phyloP scores from a whole-genome alignment of 23 red algal species.

The Gracilaria caudata region DNA sequence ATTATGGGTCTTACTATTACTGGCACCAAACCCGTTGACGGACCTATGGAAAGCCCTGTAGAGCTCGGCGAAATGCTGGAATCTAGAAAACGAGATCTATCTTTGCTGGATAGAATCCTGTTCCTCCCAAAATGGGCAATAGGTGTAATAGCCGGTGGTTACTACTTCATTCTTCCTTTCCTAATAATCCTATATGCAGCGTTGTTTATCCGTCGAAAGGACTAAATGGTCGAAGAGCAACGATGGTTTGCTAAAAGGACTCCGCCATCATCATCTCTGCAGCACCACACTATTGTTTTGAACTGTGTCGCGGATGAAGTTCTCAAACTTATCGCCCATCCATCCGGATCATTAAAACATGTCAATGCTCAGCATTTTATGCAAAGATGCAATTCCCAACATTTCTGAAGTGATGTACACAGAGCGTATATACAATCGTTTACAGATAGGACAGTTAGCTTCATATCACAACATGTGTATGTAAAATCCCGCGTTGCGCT shows the following conservation, averaged over 20 bases:
- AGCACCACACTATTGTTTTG: neutral
- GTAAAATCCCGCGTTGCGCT: conserved; percentile 19
- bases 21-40: conserved; percentile 76
- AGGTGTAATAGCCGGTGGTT: conserved; percentile 86
- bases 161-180: conserved; percentile 97
- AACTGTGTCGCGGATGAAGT: neutral
- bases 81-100: conserved; percentile 55
- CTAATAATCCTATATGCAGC: conserved; percentile 94
- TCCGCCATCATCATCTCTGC: neutral
- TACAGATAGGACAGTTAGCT: neutral
- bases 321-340: neutral
- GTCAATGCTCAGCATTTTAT: neutral
- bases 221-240: neutral
- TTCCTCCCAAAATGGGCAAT: conserved; percentile 87
- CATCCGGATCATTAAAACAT: neutral
- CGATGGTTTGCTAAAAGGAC: neutral
- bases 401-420: no score
- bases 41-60: conserved; percentile 65
- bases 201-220: conserved; percentile 79
- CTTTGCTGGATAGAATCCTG: conserved; percentile 67
- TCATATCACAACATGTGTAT: conserved; percentile 24
- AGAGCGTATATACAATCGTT: neutral
- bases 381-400: neutral
- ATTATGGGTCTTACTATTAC: conserved; percentile 96
- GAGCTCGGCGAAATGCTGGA: conserved; percentile 88